Base-by-base conservation (phyloP, 192 early-diverging fungal species). In the Coemansia sp. region DNA sequence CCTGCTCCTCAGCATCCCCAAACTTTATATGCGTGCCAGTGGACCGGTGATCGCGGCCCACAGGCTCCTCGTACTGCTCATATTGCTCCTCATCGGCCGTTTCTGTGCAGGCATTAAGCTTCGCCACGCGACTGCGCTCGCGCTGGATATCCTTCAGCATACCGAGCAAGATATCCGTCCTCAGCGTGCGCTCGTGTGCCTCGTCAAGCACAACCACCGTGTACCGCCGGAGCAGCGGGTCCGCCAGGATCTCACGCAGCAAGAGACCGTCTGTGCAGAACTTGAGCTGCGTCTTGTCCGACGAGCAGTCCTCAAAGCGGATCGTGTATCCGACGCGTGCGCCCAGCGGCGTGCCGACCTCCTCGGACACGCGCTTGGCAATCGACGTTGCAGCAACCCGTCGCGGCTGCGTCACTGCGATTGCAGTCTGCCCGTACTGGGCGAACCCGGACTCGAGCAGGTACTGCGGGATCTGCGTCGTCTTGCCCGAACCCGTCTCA, bases 201-300 rank as follows among this genome's bases (percentile, higher is more conserved):
- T 99, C 97, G 60, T 99, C 97, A 31, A 99, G 66, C 25, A 99
- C 84, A 60, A 99, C 86, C 7, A 91, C 89, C 28, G 86, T 86
- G 72, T 99, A 99, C 28, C 83, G 65, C 1, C 74, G 58, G 8
- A 99, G 66, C 51, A 93, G 47, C 16, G 84, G 81, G 67, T 99
- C 95, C 4, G 87, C 82, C 50, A 97, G 73, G 5, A 97, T 81
- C 69, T 99, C 97, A 6, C 95, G 82, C 22, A 99, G 65, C 47
- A 99, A 82, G 87, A 99, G 89, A 56, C 97, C 97, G 54, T 99
- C 97, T 0, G 97, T 99, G 78, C 97, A 85, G 66, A 92, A 99
- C 72, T 94, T 94, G 51, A 99, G 87, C 54, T 86, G 67, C 0
- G 97, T 98, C 25, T 60, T 42, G 12, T 83, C 64, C 14, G 85